These are phyloP conservation scores for Sporobolomyces phaffii DNA, from an alignment of 768 basidiomycete species.

Conservation along the genomic window DNA sequence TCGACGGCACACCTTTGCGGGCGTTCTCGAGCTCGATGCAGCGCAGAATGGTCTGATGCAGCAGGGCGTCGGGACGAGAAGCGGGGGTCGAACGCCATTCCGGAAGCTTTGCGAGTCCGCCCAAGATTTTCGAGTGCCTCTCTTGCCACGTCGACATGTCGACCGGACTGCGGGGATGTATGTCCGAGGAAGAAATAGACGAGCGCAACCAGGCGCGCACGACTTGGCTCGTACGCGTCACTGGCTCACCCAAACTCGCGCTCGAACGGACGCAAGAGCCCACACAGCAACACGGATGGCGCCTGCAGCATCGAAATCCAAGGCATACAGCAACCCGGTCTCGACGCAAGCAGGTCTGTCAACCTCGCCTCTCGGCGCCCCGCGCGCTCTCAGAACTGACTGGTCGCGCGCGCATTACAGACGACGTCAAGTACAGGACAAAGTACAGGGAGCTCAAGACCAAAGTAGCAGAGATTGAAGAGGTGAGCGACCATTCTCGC, in stretches of 20 bases:
- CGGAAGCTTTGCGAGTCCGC: background rate
- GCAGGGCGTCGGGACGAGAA: background rate
- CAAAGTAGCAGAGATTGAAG: conserved; percentile 34
- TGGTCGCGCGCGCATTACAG: background rate
- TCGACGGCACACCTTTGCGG: background rate
- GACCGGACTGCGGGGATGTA: too few species aligned
- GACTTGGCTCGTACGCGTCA: background rate
- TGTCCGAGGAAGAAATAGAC: too few species aligned
- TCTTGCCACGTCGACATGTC: background rate
- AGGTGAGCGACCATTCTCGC: conserved; percentile 6
- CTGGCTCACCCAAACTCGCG: background rate
- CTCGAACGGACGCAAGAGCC: background rate
- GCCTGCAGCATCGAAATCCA: conserved; percentile 16
- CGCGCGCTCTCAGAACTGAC: background rate
- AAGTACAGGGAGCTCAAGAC: conserved; percentile 36
- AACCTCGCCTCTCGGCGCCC: background rate
- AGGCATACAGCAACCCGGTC: conserved; percentile 14
- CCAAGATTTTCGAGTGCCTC: background rate
- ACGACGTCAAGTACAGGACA: conserved; percentile 37
- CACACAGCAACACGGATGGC: too few species aligned
- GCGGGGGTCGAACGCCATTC: background rate
- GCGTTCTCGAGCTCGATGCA: background rate
- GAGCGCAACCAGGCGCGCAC: too few species aligned
- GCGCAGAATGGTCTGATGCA: conserved; percentile 12
- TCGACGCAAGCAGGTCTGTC: conserved; percentile 28